Base-by-base conservation (phyloP, 1,284 basidiomycete genomes). In the Marasmius sp. region DNA sequence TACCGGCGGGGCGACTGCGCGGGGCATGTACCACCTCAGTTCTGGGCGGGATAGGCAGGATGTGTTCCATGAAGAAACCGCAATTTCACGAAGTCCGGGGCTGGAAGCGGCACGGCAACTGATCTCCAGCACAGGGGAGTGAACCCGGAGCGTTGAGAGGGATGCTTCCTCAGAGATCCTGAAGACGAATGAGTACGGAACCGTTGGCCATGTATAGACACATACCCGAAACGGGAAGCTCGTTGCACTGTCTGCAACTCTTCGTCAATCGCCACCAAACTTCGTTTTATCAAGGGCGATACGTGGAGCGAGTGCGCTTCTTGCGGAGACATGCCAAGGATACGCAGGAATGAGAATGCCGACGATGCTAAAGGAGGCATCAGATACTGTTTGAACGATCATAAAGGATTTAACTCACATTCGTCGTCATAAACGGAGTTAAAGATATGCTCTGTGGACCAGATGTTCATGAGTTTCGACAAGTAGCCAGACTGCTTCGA, bases 1-100 rank as follows among this genome's bases (percentile, higher is more conserved):
- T 66, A 97, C 89, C 0, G 92, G 85, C 1, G 97, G 95, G 0
- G 97, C 96, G 20, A 97, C 86, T 3, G 82, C 95, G 1, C 87
- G 80, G 34, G 94, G 92, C 16, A 92, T 81, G 73, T 90, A 93
- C 85, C 94, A 96, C 66, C 88, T 88, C 63, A 95, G 81, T 11
- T 85, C 85, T 3, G 86, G 85, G 48, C 93, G 86, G 57, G 93
- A 95, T 38, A 98, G 78, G 69, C 89, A 93, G 5, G 95, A 96
- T 38, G 81, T 74, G 57, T 82, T 77, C 87, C 93, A 95, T 20
- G 83, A 81, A 49, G 80, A 75, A 10, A 74, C 72, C 1, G 89
- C 82, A 66, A 97, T 91, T 36, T 83, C 79, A 47, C 76, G 74
- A 38, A 95, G 79, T n/a, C 77, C 74, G 14, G 88, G 86, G 43